Evolutionary conservation across 257 asterid species (phyloP), one percentile per base, ranked within the genome.

Genomic region (Coffea canephora): DNA sequence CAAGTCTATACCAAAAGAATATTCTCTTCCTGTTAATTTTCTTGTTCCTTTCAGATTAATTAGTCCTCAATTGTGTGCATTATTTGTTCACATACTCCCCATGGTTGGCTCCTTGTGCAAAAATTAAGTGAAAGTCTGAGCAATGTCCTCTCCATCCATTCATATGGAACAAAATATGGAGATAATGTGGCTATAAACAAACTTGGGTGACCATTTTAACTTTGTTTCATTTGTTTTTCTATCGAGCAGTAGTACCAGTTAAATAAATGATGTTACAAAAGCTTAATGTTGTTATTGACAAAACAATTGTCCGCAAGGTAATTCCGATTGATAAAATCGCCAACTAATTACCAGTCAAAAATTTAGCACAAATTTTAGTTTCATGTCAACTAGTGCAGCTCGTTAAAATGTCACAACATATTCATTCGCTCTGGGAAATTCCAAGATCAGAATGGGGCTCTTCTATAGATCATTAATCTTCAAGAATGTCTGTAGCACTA

Each of bases 1-100:
- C 12, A 7, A 49, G 83, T 69, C 67, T 54, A 76, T 8, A 62
- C 16, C 78, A 18, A 36, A 54, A 79, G 83, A 23, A 79, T 70
- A 77, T 85, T 76, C 84, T 83, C 83, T 83, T 85, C 82, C 81
- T 84, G 81, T 87, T 79, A 78, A 84, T 87, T 86, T 81, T 79
- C 80, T 87, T 88, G 91, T 88, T 82, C 36, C 1, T 62, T 77
- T 83, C 57, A 46, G 34, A 31, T 78, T 77, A n/a, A 71, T 79
- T 83, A 72, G 81, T 80, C 65, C 13, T 72, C 34, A 43, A 46
- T 76, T 74, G 67, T 78, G 59, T 54, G 69, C 75, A 75, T 49
- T 19, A 55, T 39, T 61, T 64, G 62, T 34, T 39, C 77, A 8
- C 67, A 21, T 25, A 46, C 49, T 46, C 31, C 50, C 15, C 54